Evolutionary conservation across 192 early-diverging fungal genomes (phyloP).

Genomic region (Entrophospora sp.): DNA sequence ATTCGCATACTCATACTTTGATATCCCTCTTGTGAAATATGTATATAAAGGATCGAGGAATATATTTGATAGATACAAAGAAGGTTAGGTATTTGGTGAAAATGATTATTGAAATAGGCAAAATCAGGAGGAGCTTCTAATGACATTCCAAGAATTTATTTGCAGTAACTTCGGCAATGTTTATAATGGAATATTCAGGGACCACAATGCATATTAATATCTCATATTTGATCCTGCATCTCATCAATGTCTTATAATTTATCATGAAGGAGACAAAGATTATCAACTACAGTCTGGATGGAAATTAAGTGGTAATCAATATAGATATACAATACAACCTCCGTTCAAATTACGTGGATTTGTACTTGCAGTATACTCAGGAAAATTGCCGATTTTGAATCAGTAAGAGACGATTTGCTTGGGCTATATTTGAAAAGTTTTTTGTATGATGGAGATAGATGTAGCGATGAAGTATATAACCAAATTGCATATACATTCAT

Average conservation of each 20-base stretch:
- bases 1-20: constrained; percentile 9
- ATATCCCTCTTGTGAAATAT: neutral
- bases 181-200: constrained; percentile 6
- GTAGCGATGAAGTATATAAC: constrained; percentile 13
- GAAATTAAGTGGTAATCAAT: neutral
- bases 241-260: constrained; percentile 11
- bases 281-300: constrained; percentile 12
- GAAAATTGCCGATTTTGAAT: neutral
- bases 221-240: neutral
- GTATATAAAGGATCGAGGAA: neutral
- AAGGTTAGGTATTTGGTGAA: neutral
- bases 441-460: neutral
- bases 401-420: constrained; percentile 2
- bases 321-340: neutral
- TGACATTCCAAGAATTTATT: constrained; percentile 3
- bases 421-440: neutral
- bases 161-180: constrained; percentile 3
- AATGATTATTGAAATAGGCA: constrained; percentile 6
- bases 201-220: constrained; percentile 1
- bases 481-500: constrained; percentile 4
- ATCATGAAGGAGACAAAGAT: constrained; percentile 8
- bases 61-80: neutral
- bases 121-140: neutral
- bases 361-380: constrained; percentile 12
- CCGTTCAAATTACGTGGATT: neutral